Conservation (phyloP, 306 rosid genomes). For the Hippophae gyantsensis region DNA sequence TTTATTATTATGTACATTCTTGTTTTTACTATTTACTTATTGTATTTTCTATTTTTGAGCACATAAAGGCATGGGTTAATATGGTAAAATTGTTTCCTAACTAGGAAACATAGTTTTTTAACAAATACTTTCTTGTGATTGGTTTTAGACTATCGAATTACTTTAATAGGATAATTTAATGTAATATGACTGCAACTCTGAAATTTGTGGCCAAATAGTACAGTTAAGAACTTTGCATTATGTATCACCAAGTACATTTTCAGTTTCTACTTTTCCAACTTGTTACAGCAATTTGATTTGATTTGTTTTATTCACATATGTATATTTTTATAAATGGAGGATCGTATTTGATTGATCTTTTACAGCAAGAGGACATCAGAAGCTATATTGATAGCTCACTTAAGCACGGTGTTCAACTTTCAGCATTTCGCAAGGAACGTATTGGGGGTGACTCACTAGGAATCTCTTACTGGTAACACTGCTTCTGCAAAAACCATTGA, state of each 20-base stretch:
- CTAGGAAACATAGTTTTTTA: too few relatives aligned
- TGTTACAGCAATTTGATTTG: constrained; percentile 1
- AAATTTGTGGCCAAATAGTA: too few relatives aligned
- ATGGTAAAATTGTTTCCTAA: too few relatives aligned
- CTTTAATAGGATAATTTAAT: too few relatives aligned
- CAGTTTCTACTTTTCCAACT: too few relatives aligned
- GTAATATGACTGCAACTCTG: not conserved
- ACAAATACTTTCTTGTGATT: too few relatives aligned
- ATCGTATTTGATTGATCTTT: constrained; percentile 28
- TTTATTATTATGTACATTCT: too few relatives aligned
- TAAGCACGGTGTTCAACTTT: constrained; percentile 74
- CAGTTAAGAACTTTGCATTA: not conserved
- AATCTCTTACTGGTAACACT: constrained; percentile 77
- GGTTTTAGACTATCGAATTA: too few relatives aligned
- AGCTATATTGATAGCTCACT: constrained; percentile 80
- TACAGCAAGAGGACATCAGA: constrained; percentile 98
- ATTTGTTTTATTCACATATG: constrained; percentile 8
- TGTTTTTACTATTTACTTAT: too few relatives aligned
- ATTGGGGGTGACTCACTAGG: constrained; percentile 94
- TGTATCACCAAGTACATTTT: not conserved
- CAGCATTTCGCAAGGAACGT: constrained; percentile 95
- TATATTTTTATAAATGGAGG: constrained; percentile 13
- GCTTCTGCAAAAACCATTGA: constrained; percentile 8
- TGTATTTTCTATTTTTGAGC: too few relatives aligned
- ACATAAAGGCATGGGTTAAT: too few relatives aligned